A percentile compares a stretch with the other conserved stretches of the same genome.
These are phyloP conservation scores for Massariosphaeria phaeospora DNA, from an alignment of 495 filamentous ascomycete genomes.

Conservation along the genomic window DNA sequence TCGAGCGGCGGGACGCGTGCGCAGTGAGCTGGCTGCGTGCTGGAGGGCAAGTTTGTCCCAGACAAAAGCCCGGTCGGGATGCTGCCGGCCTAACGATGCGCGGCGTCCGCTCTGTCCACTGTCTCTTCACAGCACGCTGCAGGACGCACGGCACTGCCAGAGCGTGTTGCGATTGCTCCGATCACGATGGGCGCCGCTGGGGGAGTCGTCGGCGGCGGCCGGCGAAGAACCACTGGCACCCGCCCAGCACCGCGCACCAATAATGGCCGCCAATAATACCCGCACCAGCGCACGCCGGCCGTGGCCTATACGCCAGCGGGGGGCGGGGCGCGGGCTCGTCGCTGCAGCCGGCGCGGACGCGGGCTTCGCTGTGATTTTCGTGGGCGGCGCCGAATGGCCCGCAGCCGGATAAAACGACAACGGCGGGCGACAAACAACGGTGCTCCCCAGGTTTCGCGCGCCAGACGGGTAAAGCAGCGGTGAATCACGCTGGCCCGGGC, in stretches of 20 bases:
- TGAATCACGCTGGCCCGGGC: conserved; percentile 18
- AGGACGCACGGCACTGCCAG: too few relatives aligned
- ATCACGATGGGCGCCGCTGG: neutral
- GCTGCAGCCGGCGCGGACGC: neutral
- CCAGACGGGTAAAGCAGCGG: conserved; percentile 26
- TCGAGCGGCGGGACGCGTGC: conserved; percentile 1
- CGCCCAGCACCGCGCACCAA: too few relatives aligned
- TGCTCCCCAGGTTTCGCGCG: conserved; percentile 31
- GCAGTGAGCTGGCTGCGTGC: conserved; percentile 8
- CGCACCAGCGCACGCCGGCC: too few relatives aligned
- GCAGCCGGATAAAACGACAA: conserved; percentile 26
- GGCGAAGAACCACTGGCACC: too few relatives aligned
- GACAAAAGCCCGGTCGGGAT: conserved; percentile 18
- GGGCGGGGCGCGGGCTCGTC: neutral
- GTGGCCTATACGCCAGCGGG: too few relatives aligned
- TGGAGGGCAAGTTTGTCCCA: neutral
- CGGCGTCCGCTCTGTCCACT: too few relatives aligned
- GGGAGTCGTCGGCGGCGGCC: neutral
- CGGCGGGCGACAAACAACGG: conserved; percentile 29
- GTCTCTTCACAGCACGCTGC: too few relatives aligned
- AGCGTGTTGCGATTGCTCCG: neutral
- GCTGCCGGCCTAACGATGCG: conserved; percentile 16
- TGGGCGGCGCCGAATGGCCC: conserved; percentile 17
- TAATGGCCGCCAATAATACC: too few relatives aligned
- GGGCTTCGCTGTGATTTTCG: conserved; percentile 11